Evolutionary conservation across 2,329 filamentous ascomycete species (phyloP), one percentile per base, ranked within the genome.

Genomic region (Alternaria consortialis): DNA sequence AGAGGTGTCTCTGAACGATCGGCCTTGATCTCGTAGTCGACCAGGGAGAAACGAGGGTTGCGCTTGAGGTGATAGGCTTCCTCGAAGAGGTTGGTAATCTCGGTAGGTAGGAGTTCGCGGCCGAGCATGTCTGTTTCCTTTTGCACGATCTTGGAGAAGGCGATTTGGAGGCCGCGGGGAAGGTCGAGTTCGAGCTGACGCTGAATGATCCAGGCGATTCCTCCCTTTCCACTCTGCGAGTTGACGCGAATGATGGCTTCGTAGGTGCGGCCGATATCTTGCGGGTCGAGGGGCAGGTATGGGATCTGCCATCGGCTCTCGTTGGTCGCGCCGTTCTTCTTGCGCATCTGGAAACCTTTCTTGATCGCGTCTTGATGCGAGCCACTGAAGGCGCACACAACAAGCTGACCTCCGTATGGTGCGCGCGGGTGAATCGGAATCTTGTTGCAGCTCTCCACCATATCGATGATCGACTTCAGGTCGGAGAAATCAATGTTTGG

Each of bases 171-270:
- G 54, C 93, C 93, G 64, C 95, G 92, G 15, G 95, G 95, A 53
- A 98, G 87, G 79, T 98, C 95, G 73, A 98, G 90, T 74, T 95
- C 88, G 64, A 98, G 88, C 74, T 93, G 90, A 70, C 91, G 90
- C 76, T 94, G 89, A 76, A 98, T 94, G 76, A 98, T 91, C 92
- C 92, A 98, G 52, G 94, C 94, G 62, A 92, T 90, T 71, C 95
- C 95, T 63, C 94, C 94, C 83, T 99, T 98, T 67, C 94, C 94
- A 71, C 89, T 92, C 79, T 98, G 94, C 17, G 92, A 97, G 84
- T 98, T 99, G 86, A 98, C 94, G 62, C 94, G 91, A 77, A 98
- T 98, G 76, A 98, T 91, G 60, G 94, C 94, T 81, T 98, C 94
- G 86, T 98, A 98, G n/a, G 90, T 97, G 59, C 94, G 89, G 52